These are phyloP conservation scores for Flammula alnicola DNA, from an alignment of 1,284 basidiomycete species.

Conservation along the genomic window DNA sequence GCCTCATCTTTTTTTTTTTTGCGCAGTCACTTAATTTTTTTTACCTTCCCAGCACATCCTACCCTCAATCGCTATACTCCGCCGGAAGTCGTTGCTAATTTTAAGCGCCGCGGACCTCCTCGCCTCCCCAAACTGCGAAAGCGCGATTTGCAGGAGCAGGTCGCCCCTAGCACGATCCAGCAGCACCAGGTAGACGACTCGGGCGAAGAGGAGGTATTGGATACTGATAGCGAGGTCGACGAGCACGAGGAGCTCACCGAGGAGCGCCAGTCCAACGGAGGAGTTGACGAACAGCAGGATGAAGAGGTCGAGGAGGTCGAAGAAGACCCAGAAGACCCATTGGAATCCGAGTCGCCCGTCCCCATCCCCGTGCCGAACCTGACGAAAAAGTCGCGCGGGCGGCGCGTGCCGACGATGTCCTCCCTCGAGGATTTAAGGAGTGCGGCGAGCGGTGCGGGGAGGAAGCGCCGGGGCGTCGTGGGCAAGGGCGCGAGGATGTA, in stretches of 20 bases:
- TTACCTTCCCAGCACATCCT: conserved; percentile 76
- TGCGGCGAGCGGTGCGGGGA: conserved; percentile 30
- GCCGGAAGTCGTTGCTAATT: conserved; percentile 84
- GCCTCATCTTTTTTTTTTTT: conserved; percentile 42
- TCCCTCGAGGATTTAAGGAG: conserved; percentile 41
- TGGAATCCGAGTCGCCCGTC: conserved; percentile 46
- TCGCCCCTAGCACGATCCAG: too few species aligned
- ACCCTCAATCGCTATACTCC: conserved; percentile 87
- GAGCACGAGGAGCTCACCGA: too few species aligned
- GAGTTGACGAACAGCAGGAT: background rate
- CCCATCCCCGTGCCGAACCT: conserved; percentile 75
- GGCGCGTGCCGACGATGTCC: conserved; percentile 66
- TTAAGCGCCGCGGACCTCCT: conserved; percentile 92
- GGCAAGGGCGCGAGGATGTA: conserved; percentile 54
- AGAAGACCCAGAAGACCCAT: conserved; percentile 29
- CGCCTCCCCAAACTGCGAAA: conserved; percentile 83
- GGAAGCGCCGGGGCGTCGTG: conserved; percentile 29
- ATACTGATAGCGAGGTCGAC: too few species aligned
- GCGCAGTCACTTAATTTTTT: conserved; percentile 40
- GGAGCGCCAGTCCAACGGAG: too few species aligned
- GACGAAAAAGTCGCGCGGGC: conserved; percentile 74
- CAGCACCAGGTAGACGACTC: too few species aligned
- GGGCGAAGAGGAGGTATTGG: too few species aligned
- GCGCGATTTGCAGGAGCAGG: conserved; percentile 67
- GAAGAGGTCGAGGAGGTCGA: conserved; percentile 21